phyloP scores from a whole-genome alignment of 192 early-diverging fungal species.

The Rhizophlyctis rosea region DNA sequence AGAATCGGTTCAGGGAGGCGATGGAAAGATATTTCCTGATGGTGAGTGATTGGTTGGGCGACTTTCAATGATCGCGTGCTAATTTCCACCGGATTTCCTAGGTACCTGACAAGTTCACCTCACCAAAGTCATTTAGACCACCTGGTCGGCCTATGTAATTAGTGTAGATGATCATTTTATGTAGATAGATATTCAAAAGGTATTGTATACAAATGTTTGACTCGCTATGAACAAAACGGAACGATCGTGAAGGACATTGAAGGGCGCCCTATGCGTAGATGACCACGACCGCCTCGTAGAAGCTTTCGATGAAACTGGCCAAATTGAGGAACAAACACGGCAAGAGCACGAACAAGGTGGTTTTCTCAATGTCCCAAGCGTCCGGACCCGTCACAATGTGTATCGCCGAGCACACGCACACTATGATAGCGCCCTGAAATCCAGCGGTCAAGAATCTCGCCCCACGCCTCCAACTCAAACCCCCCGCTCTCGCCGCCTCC shows the following conservation, averaged over 20 bases:
- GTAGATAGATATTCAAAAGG: no score
- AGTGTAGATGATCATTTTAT: no score
- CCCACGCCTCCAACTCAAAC: conserved; percentile 29
- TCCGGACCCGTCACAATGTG: conserved; percentile 30
- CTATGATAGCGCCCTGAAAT: conserved; percentile 42
- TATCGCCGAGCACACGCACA: conserved; percentile 32
- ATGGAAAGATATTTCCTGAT: conserved; percentile 91
- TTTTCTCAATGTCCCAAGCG: conserved; percentile 26
- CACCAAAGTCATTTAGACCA: not conserved
- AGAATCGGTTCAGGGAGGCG: conserved; percentile 86
- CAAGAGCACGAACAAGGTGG: conserved; percentile 37
- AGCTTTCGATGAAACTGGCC: conserved; percentile 41
- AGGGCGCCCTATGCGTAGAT: no score
- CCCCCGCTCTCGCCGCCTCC: no score
- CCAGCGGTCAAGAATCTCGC: conserved; percentile 32
- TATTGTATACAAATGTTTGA: no score
- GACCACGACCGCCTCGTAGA: conserved; percentile 40
- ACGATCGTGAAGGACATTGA: no score
- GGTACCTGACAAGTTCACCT: not conserved
- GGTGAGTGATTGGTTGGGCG: conserved; percentile 30
- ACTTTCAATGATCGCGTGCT: not conserved
- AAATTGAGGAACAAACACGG: conserved; percentile 40
- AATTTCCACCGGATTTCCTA: not conserved
- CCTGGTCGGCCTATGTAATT: no score
- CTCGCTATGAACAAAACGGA: no score